phyloP scores from a whole-genome alignment of 139 green algal species.

The Coelastrella sp. region DNA sequence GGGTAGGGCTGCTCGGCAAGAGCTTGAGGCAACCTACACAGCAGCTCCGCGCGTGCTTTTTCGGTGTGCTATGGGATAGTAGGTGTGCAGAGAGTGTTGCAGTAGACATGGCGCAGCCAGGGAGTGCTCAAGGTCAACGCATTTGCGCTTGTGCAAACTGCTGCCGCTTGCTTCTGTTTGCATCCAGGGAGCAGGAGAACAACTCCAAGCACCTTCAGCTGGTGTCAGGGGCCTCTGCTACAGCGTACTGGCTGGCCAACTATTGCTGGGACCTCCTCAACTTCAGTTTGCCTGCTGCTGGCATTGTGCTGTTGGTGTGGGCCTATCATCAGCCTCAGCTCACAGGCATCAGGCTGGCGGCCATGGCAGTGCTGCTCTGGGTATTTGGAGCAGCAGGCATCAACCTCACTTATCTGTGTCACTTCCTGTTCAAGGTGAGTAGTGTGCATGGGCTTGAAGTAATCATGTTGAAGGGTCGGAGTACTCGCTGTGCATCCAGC shows the following conservation, averaged over 20 bases:
- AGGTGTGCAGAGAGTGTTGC: no score
- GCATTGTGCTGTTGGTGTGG: slow-evolving; percentile 56
- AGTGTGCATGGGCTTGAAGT: no score
- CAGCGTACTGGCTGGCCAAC: slow-evolving; percentile 75
- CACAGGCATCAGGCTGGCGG: slow-evolving; percentile 62
- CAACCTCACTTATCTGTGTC: slow-evolving; percentile 73
- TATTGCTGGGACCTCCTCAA: slow-evolving; percentile 65
- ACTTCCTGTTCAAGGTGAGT: slow-evolving; percentile 70
- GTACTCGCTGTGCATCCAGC: no score
- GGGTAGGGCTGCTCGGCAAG: no score
- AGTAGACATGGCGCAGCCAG: no score
- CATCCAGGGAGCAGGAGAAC: slow-evolving; percentile 65
- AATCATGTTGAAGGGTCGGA: no score
- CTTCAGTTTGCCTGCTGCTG: slow-evolving; percentile 61
- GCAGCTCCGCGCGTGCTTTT: no score
- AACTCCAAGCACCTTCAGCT: slow-evolving; percentile 73
- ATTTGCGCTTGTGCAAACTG: no score
- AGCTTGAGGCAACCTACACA: no score
- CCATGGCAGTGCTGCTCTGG: slow-evolving; percentile 63
- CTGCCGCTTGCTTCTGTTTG: background rate
- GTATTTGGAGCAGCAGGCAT: slow-evolving; percentile 63
- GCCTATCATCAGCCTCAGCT: slow-evolving; percentile 24
- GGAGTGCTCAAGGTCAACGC: no score
- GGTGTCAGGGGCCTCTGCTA: slow-evolving; percentile 63
- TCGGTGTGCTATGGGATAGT: no score